Conservation (phyloP, 164 flowering plant species). For the Aristolochia contorta region DNA sequence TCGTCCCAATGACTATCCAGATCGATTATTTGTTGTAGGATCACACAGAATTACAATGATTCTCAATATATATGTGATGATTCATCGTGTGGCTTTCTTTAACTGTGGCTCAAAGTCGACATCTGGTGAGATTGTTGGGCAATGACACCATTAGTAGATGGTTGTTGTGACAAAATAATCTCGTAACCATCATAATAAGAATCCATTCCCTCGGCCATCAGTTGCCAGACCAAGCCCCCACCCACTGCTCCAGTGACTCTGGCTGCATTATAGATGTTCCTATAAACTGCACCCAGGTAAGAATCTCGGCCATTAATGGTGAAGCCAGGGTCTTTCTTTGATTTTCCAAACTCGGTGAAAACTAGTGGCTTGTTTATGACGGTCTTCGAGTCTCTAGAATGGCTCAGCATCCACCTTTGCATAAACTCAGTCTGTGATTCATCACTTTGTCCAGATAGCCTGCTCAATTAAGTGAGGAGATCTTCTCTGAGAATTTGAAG, state of each 20-base stretch:
- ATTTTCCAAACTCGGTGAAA: constrained; percentile 14
- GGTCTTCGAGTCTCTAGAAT: constrained; percentile 19
- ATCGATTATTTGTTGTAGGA: too few species aligned
- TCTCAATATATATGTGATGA: too few species aligned
- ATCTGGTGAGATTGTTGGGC: constrained; percentile 14
- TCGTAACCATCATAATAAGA: constrained; percentile 21
- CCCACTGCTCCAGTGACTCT: constrained; percentile 7
- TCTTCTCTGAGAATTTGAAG: not conserved
- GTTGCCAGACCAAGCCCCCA: constrained; percentile 21
- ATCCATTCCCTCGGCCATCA: constrained; percentile 26
- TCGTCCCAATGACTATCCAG: too few species aligned
- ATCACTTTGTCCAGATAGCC: constrained; percentile 20
- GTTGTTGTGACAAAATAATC: constrained; percentile 18
- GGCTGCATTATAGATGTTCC: constrained; percentile 16
- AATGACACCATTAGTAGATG: constrained; percentile 13
- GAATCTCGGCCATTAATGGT: constrained; percentile 3
- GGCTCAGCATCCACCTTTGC: constrained; percentile 23
- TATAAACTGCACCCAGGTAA: constrained; percentile 13
- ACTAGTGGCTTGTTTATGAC: constrained; percentile 24
- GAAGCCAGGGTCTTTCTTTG: constrained; percentile 7
- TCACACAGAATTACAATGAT: too few species aligned
- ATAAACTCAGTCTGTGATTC: constrained; percentile 13
- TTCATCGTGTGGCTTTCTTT: not conserved
- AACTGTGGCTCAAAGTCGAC: constrained; percentile 6
- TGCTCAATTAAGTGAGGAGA: not conserved